These are phyloP conservation scores for Wickerhamomyces bisporus DNA, from an alignment of 805 yeast species.

Conservation along the genomic window DNA sequence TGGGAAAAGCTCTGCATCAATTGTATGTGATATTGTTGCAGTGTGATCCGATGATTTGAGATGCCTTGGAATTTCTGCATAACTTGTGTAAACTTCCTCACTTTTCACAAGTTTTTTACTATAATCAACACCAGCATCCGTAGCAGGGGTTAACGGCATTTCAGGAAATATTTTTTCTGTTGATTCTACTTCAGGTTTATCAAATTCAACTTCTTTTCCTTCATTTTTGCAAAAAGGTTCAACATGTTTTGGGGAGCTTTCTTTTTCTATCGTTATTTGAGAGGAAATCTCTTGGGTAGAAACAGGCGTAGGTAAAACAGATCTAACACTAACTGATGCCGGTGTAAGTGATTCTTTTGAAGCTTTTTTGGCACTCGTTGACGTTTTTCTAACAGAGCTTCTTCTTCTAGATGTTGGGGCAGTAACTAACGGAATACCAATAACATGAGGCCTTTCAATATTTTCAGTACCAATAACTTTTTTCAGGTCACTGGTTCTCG, in stretches of 20 bases:
- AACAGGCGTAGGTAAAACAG: conserved; percentile 1
- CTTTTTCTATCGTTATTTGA: too few species aligned
- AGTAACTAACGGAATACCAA: conserved; percentile 21
- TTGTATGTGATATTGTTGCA: conserved; percentile 31
- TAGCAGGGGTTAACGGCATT: too few species aligned
- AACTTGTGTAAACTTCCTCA: too few species aligned
- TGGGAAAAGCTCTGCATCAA: conserved; percentile 52
- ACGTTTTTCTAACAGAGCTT: conserved; percentile 1
- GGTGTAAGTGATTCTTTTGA: too few species aligned
- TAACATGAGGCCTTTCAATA: conserved; percentile 24
- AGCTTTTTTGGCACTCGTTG: not conserved
- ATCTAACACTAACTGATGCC: conserved; percentile 1
- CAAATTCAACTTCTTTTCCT: not conserved
- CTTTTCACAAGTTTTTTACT: too few species aligned
- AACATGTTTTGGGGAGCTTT: too few species aligned
- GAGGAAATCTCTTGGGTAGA: conserved; percentile 2
- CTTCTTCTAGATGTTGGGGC: conserved; percentile 1
- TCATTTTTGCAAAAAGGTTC: too few species aligned
- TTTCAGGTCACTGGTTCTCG: conserved; percentile 26
- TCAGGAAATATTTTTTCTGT: conserved; percentile 17
- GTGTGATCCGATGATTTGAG: conserved; percentile 32
- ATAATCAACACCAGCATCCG: too few species aligned
- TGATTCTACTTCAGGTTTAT: conserved; percentile 2
- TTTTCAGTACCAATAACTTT: not conserved
- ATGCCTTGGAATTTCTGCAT: conserved; percentile 28